Evolutionary conservation across 495 filamentous ascomycete genomes (phyloP).

Genomic region (Penicillium herquei): DNA sequence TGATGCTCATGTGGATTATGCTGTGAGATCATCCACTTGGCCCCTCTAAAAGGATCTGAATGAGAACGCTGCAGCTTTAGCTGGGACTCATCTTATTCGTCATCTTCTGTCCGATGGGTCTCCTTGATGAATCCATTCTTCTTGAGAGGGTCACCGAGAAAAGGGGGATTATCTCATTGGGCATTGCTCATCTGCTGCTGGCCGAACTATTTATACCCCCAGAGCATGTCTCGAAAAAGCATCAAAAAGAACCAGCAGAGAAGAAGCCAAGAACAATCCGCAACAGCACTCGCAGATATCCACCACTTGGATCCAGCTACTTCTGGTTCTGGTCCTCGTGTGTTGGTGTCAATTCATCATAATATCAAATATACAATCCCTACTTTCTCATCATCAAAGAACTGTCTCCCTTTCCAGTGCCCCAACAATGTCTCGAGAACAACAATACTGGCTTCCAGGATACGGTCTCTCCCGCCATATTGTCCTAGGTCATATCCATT

Average conservation of each 20-base stretch:
- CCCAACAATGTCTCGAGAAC: slow-evolving; percentile 33
- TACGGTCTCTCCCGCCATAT: slow-evolving; percentile 53
- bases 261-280: background rate
- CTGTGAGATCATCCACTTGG: slow-evolving; percentile 17
- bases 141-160: background rate
- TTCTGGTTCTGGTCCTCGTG: background rate
- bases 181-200: background rate
- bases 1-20: background rate
- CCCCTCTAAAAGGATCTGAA: slow-evolving; percentile 6
- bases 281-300: background rate
- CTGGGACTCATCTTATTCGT: slow-evolving; percentile 17
- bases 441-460: slow-evolving; percentile 55
- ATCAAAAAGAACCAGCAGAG: background rate
- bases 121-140: background rate
- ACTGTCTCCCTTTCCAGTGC: background rate
- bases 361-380: background rate
- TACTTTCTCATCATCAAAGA: background rate
- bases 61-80: slow-evolving; percentile 2
- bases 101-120: background rate
- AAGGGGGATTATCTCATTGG: background rate
- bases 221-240: background rate
- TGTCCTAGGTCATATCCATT: slow-evolving; percentile 52
- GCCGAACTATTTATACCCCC: slow-evolving; percentile 9
- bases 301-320: background rate
- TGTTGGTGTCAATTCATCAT: background rate